Base-by-base conservation (phyloP, 1,139 yeast species). In the Pichia sp. region DNA sequence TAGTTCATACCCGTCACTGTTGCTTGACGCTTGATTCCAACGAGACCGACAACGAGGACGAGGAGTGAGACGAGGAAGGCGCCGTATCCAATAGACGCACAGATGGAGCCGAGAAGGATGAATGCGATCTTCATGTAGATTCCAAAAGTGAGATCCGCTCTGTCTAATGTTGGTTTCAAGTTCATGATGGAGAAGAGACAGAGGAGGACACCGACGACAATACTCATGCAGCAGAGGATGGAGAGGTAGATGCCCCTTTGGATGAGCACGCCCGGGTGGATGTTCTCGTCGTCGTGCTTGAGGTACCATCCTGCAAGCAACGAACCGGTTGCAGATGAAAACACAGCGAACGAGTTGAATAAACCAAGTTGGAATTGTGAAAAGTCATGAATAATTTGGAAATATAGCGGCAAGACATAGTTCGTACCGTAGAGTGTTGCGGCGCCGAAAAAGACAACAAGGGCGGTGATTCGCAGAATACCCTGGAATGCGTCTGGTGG, bases 321-420 rank as follows among this genome's bases (percentile, higher is more conserved):
- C 0, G 89, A 81, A 0, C 89, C 88, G 17, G 70, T 46, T 0
- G 89, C 77, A 3, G 76, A 71, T 1, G 75, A 61, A 15, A 71
- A 34, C 69, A 69, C 52, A 77, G 78, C 47, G 83, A 73, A 37
- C 62, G 63, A 47, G 67, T 71, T 36, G 65, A 67, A 51, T 58
- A 62, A 1, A 77, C 85, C 51, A 79, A 70, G 28, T 70, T 73
- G 55, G 70, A 77, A 58, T 17, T 64, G 59, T 14, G 56, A 88
- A 71, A 66, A 90, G 82, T 61, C 80, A 71, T 61, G 83, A 77
- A 67, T 91, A 79, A 56, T 88, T 43, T 63, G 67, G 15, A 62
- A 52, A 46, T 63, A 63, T 12, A 62, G 68, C 14, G 85, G 70
- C 31, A 75, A 53, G 1, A 67, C 53, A 47, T 59, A 61, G 31